A percentile compares a stretch with the other conserved stretches of the same genome.
Evolutionary conservation across 805 yeast species (phyloP).

Genomic region (Candida pseudoglaebosa): DNA sequence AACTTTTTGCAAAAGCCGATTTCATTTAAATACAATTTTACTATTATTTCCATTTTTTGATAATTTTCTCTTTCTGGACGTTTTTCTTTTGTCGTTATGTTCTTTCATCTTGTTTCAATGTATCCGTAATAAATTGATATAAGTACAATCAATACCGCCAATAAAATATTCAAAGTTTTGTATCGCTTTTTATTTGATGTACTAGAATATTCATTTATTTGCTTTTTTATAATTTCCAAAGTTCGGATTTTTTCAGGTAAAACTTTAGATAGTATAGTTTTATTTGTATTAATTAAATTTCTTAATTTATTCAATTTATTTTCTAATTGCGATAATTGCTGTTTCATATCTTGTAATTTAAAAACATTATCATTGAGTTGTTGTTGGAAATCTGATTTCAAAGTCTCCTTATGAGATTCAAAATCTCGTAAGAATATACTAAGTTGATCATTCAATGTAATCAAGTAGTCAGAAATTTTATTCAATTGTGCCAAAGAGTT

Average conservation of each 20-base stretch:
- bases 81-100: too few relatives aligned
- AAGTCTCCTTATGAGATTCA: slow-evolving; percentile 11
- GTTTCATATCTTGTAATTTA: slow-evolving; percentile 25
- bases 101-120: too few relatives aligned
- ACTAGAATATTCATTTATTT: slow-evolving; percentile 24
- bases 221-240: slow-evolving; percentile 27
- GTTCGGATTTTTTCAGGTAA: slow-evolving; percentile 25
- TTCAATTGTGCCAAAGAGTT: slow-evolving; percentile 13
- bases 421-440: slow-evolving; percentile 18
- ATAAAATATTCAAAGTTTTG: slow-evolving; percentile 22
- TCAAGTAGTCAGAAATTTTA: slow-evolving; percentile 16
- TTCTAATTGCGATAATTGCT: slow-evolving; percentile 22
- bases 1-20: too few relatives aligned
- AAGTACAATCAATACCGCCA: slow-evolving; percentile 16
- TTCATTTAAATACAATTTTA: too few relatives aligned
- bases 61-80: too few relatives aligned
- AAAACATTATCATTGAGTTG: slow-evolving; percentile 25
- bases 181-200: slow-evolving; percentile 23
- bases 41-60: too few relatives aligned
- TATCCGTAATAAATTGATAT: slow-evolving; percentile 13
- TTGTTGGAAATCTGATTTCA: slow-evolving; percentile 19
- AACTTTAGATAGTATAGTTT: slow-evolving; percentile 21
- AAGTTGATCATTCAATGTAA: slow-evolving; percentile 15
- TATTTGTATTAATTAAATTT: slow-evolving; percentile 20
- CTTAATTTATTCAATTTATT: slow-evolving; percentile 22